Base-by-base conservation (phyloP, 192 early-diverging fungal genomes). In the Backusella sp. region DNA sequence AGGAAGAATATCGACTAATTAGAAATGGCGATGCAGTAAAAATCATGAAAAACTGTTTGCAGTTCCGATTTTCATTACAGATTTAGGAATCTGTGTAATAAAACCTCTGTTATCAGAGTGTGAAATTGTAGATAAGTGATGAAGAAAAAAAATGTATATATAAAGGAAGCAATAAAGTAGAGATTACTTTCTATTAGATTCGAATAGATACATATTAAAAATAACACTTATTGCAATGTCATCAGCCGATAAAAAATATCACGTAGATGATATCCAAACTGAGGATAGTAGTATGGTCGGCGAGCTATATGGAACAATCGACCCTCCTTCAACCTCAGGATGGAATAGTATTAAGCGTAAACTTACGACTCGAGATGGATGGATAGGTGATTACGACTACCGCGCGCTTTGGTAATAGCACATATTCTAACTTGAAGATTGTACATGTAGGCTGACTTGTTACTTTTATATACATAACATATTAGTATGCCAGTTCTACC, bases 311-410 rank as follows among this genome's bases (percentile, higher is more conserved):
- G 35, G 9, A 21, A 23, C 68, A 26, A 37, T 69, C 5, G 35
- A 69, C 0, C 35, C 68, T 23, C 68, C 68, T 36, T 28, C 23
- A 23, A 39, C 19, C 11, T 21, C 68, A 21, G 41, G 34, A 41
- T 69, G 68, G 68, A 12, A 35, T 37, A 6, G 23, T 37, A 21
- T 69, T 11, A 69, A 69, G n/a, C 68, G 41, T 5, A 69, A 69
- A 69, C 3, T 37, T 12, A 68, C 74, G 39, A 84, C 83, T 17
- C 81, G 68, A 71, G 80, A 81, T 34, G 83, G 83, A 26, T 84
- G 83, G 83, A 39, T 81, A 17, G 83, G 83, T 21, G 74, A 84
- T 37, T 84, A 84, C 9, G 83, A 84, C 68, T 84, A 84, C 49
- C 77, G 68, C 14, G 80, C 81, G 32, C 80, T 84, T n/a, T 84